Conservation (phyloP, 192 early-diverging fungal species). For the Backusella tuberculispora region DNA sequence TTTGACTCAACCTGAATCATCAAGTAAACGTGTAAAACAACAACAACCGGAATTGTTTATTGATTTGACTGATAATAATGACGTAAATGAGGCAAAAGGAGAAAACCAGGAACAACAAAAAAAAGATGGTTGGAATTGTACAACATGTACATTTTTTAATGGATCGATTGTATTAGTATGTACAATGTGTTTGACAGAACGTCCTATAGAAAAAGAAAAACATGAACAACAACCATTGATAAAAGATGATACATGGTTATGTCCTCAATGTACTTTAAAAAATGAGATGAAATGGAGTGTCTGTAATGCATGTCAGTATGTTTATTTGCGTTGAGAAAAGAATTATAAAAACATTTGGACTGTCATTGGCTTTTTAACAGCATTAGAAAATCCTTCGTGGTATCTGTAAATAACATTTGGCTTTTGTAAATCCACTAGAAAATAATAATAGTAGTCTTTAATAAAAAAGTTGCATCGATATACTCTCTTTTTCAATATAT, state of each 20-base stretch:
- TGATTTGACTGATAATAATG: neutral
- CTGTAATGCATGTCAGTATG: constrained; percentile 9
- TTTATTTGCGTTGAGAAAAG: neutral
- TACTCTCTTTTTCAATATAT: neutral
- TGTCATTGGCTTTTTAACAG: constrained; percentile 77
- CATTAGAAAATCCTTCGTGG: constrained; percentile 92
- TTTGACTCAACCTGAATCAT: neutral
- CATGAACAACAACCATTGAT: neutral
- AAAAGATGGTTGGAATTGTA: constrained; percentile 50
- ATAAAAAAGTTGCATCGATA: neutral
- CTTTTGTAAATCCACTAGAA: constrained; percentile 28
- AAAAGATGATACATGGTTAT: neutral
- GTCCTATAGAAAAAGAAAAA: constrained; percentile 15
- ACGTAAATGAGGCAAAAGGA: neutral
- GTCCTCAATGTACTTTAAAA: neutral
- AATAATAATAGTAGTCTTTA: neutral
- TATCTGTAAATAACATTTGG: constrained; percentile 69
- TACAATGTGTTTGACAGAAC: constrained; percentile 43
- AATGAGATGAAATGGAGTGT: neutral
- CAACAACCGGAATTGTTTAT: neutral
- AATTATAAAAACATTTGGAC: constrained; percentile 64
- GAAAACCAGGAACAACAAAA: no score
- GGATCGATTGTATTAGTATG: constrained; percentile 47
- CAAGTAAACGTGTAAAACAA: neutral
- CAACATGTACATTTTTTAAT: constrained; percentile 61